Percentiles rank a stretch among this genome's conserved stretches.
Evolutionary conservation across 164 flowering plant species (phyloP).

Genomic region (Nymphaea thermarum): DNA sequence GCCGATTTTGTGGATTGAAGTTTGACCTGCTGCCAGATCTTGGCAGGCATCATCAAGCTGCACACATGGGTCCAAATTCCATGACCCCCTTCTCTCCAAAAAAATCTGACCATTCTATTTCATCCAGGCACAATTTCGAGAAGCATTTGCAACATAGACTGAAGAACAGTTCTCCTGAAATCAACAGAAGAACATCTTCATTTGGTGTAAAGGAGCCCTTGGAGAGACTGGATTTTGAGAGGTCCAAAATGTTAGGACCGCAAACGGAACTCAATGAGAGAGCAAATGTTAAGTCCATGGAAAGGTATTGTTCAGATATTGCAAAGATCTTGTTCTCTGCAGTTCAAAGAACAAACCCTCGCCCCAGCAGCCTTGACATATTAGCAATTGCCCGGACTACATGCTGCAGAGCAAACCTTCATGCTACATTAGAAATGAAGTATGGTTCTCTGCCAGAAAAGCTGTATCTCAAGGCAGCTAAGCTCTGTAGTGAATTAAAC

Average conservation of each 20-base stretch:
- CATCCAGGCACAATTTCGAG: slow-evolving; percentile 58
- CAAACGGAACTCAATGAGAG: slow-evolving; percentile 31
- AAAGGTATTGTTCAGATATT: slow-evolving; percentile 53
- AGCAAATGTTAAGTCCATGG: slow-evolving; percentile 35
- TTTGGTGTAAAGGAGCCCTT: slow-evolving; percentile 45
- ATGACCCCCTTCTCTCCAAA: slow-evolving; percentile 28
- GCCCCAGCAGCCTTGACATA: slow-evolving; percentile 67
- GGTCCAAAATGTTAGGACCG: slow-evolving; percentile 13
- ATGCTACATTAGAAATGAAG: slow-evolving; percentile 45
- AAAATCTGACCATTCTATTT: slow-evolving; percentile 39
- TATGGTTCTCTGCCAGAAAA: slow-evolving; percentile 67
- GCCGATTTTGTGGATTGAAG: slow-evolving; percentile 82
- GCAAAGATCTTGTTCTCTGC: slow-evolving; percentile 60
- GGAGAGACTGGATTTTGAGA: slow-evolving; percentile 31
- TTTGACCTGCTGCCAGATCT: slow-evolving; percentile 96
- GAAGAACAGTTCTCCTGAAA: slow-evolving; percentile 40
- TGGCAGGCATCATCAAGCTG: slow-evolving; percentile 98
- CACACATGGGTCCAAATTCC: slow-evolving; percentile 66
- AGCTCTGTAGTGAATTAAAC: slow-evolving; percentile 82
- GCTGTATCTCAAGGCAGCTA: slow-evolving; percentile 79
- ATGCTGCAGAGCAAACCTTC: slow-evolving; percentile 68
- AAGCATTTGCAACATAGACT: slow-evolving; percentile 55
- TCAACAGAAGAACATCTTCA: slow-evolving; percentile 42
- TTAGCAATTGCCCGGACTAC: slow-evolving; percentile 64
- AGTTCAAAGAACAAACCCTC: slow-evolving; percentile 55